Conservation (phyloP, 257 asterid genomes). For the Solanum habrochaites region DNA sequence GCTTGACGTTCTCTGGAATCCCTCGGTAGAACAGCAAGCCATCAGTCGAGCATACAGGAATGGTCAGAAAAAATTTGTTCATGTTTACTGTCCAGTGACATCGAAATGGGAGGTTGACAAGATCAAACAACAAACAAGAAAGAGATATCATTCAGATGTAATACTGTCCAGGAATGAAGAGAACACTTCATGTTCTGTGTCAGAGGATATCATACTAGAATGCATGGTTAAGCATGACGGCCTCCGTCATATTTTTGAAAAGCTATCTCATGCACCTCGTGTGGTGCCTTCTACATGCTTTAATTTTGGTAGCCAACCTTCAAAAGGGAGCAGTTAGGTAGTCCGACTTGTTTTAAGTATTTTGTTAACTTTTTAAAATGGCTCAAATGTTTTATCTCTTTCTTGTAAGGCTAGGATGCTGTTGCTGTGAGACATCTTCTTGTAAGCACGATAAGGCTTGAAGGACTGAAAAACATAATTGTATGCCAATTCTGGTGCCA, state of each 20-base stretch:
- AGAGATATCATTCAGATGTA: conserved; percentile 36
- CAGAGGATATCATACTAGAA: conserved; percentile 40
- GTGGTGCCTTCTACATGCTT: neutral
- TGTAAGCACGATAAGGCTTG: too few species aligned
- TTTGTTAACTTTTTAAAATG: too few species aligned
- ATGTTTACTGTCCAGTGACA: conserved; percentile 50
- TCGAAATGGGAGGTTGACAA: conserved; percentile 37
- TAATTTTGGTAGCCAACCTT: neutral
- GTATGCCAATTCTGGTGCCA: too few species aligned
- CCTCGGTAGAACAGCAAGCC: conserved; percentile 62
- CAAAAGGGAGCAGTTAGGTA: neutral
- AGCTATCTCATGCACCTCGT: neutral
- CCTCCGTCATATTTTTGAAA: conserved; percentile 21
- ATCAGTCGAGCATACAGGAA: conserved; percentile 68
- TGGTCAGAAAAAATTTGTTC: conserved; percentile 57
- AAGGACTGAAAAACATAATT: too few species aligned
- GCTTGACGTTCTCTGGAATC: conserved; percentile 78
- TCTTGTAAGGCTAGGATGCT: too few species aligned
- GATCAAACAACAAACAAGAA: conserved; percentile 9
- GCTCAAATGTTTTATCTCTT: too few species aligned
- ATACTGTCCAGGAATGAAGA: conserved; percentile 24
- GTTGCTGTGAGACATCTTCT: too few species aligned
- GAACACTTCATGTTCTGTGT: neutral
- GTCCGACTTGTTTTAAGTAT: too few species aligned
- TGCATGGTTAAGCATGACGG: conserved; percentile 25